These are phyloP conservation scores for Phytophthora pseudosyringae DNA, from an alignment of 352 stramenopile species.

Conservation along the genomic window DNA sequence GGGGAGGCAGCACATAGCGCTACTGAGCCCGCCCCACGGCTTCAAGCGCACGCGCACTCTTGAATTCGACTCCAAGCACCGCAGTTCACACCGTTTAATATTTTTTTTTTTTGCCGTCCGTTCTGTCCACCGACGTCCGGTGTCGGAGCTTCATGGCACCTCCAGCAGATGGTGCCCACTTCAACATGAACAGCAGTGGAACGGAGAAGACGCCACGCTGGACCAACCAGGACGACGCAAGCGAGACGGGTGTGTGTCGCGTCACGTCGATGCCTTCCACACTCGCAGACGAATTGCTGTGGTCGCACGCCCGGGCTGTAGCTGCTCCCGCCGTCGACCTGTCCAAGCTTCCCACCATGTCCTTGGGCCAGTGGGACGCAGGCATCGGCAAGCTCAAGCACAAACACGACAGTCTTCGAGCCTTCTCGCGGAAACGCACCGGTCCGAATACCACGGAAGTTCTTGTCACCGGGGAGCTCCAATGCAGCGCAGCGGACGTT, in stretches of 20 bases:
- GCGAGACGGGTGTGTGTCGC: conserved; percentile 9
- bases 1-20: conserved; percentile 1
- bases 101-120: too few species aligned
- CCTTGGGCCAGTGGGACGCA: conserved; percentile 25
- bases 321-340: conserved; percentile 30
- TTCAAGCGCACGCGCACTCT: conserved; percentile 27
- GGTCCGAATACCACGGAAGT: conserved; percentile 22
- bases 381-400: background rate
- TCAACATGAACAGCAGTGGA: conserved; percentile 17
- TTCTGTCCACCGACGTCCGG: conserved; percentile 2
- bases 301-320: conserved; percentile 16
- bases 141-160: background rate
- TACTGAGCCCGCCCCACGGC: conserved; percentile 1
- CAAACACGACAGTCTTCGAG: conserved; percentile 19
- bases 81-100: conserved; percentile 10
- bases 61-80: conserved; percentile 24
- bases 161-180: conserved; percentile 17
- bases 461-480: conserved; percentile 33
- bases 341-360: conserved; percentile 8
- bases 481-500: conserved; percentile 33
- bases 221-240: conserved; percentile 1
- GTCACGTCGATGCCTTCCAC: background rate
- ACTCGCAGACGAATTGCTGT: conserved; percentile 25
- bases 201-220: background rate
- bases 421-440: conserved; percentile 16